A percentile compares a stretch with the other conserved stretches of the same genome.
These are phyloP conservation scores for Eucalyptus globulus DNA, from an alignment of 345 rosid genomes.

Conservation along the genomic window DNA sequence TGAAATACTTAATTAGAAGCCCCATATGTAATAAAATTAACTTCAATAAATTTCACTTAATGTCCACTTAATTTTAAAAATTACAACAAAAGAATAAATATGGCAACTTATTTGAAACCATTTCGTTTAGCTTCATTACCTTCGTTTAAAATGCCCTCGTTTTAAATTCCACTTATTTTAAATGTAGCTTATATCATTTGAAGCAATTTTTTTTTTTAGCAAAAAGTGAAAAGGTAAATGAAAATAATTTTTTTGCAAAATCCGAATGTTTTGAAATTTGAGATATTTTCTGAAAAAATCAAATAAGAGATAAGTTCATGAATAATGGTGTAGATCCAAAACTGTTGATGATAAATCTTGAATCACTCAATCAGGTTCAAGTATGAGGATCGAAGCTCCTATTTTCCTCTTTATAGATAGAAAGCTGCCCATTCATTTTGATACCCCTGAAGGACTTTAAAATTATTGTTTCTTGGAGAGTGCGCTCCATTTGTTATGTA, in stretches of 20 bases:
- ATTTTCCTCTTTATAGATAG: background rate
- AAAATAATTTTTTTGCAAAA: background rate
- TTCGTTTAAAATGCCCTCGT: too few relatives aligned
- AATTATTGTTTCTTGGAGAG: background rate
- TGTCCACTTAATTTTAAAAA: background rate
- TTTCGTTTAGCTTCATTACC: too few relatives aligned
- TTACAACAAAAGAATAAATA: too few relatives aligned
- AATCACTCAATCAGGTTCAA: background rate
- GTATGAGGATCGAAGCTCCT: background rate
- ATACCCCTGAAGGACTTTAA: background rate
- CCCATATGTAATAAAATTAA: background rate
- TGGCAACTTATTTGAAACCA: background rate
- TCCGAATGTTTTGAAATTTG: background rate
- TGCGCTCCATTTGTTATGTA: rapidly evolving
- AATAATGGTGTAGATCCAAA: background rate
- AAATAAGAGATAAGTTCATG: background rate
- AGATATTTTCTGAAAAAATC: background rate
- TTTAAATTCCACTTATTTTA: too few relatives aligned
- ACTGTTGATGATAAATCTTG: background rate
- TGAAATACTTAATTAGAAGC: background rate
- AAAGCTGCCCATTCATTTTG: background rate
- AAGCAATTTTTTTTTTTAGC: background rate
- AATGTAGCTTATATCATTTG: too few relatives aligned
- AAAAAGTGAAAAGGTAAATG: background rate
- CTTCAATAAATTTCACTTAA: background rate